Evolutionary conservation across 805 yeast species (phyloP), one percentile per base, ranked within the genome.

Genomic region (Danielia oregonensis): DNA sequence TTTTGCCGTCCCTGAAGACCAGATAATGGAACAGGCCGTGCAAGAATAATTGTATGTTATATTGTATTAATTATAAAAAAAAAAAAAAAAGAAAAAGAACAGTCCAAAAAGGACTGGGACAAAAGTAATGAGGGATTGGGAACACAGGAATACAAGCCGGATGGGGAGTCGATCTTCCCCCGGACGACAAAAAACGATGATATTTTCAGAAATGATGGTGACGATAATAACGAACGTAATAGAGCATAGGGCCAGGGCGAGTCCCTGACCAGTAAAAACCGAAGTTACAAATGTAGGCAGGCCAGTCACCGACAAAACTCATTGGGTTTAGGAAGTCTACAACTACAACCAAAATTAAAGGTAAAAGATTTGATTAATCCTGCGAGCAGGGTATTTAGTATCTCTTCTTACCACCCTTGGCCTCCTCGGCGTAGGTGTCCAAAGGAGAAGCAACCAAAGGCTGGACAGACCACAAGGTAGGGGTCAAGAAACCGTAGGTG

Each of bases 401-500:
- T 72, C 78, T 80, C 78, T 79, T 83, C 78, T 81, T 82, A 66
- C 76, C 61, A 51, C 74, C 77, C 46, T 43, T 42, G 61, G 78
- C 67, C 70, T 82, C 88, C 60, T 83, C 91, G 63, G 91, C 81
- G 80, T 82, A 89, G 65, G 83, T 79, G 65, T 93, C 98, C 72
- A 93, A 78, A 70, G 98, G 98, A 66, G 95, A 86, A 57, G 85
- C 76, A 64, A 79, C 78, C 67, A 89, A 79, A 51, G 86, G 78
- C 63, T 80, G 79, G 60, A 80, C 85, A 60, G 76, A 75, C 98
- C 98, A 93, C 74, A 93, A 80, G 95, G 89, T 85, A 68, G 98
- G 98, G 72, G 98, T 93, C 77, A 93, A 84, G 97, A 89, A 93
- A 78, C 95, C 96, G 87, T 93, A 93, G 59, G 98, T 87, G 95